Base-by-base conservation (phyloP, 2,329 filamentous ascomycete species). In the Ascochyta koolunga region DNA sequence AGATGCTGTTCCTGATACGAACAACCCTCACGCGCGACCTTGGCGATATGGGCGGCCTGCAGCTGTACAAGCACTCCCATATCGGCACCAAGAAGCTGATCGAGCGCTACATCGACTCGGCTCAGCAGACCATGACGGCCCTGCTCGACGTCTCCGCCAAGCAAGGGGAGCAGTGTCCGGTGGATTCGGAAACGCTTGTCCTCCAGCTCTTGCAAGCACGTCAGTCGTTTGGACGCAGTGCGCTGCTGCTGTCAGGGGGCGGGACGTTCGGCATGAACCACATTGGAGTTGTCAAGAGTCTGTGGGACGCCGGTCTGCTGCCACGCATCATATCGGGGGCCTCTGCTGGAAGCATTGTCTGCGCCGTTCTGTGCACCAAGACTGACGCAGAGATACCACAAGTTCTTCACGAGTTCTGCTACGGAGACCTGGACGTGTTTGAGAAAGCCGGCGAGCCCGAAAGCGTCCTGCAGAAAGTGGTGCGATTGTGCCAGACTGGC, bases 231-330 rank as follows among this genome's bases (percentile, higher is more conserved):
- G 91, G 91, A n/a, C 83, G 91, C 58, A 95, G 88, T 59, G 92
- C 91, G 0, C 77, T 96, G 44, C 79, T 96, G 9, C 79, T 96
- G 9, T 96, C 91, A 4, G 92, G 92, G 7, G 92, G 92, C 2
- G 91, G 89, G 1, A 95, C 92, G 0, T 91, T 96, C 76, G 92
- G 92, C 35, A 96, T 96, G 90, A 90, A 90, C 55, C 92, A 96
- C 71, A 89, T 96, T 49, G 92, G 92, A 1, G 91, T 96, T 2
- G 78, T 96, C 49, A 96, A 96, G 73, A 83, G 88, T 4, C 80
- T 96, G 2, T 92, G 87, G 72, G 86, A 95, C 67, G 82, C 85
- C 3, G 83, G 85, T 7, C 80, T 96, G 11, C 80, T 96, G 2
- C 92, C 92, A 3, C 87, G 91, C 40, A 93, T 96, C 70, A 90